Percentiles rank a stretch among this genome's conserved stretches.
These are phyloP conservation scores for Candida caryicola DNA, from an alignment of 805 yeast genomes.

Conservation along the genomic window DNA sequence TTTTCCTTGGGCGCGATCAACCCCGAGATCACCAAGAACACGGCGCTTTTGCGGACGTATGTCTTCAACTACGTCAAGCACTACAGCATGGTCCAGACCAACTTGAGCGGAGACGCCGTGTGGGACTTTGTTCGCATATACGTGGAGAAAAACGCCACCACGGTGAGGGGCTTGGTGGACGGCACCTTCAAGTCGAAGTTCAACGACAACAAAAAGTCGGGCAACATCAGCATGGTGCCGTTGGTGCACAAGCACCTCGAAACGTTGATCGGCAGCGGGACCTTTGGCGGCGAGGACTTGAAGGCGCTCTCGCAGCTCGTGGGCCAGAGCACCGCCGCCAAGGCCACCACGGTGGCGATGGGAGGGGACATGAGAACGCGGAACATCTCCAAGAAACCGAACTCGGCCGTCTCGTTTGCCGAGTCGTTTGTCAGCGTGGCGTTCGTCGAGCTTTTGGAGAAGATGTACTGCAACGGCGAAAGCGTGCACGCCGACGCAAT, in stretches of 20 bases:
- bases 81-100: constrained; percentile 55
- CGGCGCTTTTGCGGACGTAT: constrained; percentile 44
- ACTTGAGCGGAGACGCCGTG: constrained; percentile 54
- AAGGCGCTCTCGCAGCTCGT: constrained; percentile 44
- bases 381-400: constrained; percentile 23
- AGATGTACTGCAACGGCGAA: constrained; percentile 53
- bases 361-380: constrained; percentile 13
- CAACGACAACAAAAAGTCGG: constrained; percentile 48
- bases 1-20: constrained; percentile 71
- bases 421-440: constrained; percentile 50
- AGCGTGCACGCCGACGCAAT: constrained; percentile 47
- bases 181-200: constrained; percentile 50
- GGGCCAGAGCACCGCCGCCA: constrained; percentile 35
- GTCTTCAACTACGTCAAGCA: constrained; percentile 51
- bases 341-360: constrained; percentile 13
- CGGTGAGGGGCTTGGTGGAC: constrained; percentile 52
- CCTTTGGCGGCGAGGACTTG: constrained; percentile 46
- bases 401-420: constrained; percentile 39
- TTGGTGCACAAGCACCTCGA: constrained; percentile 53
- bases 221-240: constrained; percentile 44
- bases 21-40: constrained; percentile 59
- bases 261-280: constrained; percentile 44
- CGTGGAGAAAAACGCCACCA: constrained; percentile 38
- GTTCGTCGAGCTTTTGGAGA: constrained; percentile 63
- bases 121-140: constrained; percentile 67